These are phyloP conservation scores for Wickerhamomyces chambardii DNA, from an alignment of 805 yeast genomes.

Conservation along the genomic window DNA sequence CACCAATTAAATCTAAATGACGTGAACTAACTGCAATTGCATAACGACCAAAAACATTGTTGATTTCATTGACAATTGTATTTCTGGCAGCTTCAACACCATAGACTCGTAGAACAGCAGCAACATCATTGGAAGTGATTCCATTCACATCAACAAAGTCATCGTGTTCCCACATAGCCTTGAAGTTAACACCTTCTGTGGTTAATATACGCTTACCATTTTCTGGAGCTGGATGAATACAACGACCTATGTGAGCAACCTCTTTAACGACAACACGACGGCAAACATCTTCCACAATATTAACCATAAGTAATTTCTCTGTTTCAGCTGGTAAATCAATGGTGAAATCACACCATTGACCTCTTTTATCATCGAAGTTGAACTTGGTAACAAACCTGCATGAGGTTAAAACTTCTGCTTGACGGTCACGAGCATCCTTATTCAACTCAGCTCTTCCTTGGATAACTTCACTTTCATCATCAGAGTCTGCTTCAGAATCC, in stretches of 20 bases:
- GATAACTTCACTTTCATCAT: conserved; percentile 18
- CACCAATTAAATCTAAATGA: conserved; percentile 95
- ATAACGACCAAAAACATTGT: conserved; percentile 91
- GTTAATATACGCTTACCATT: conserved; percentile 69
- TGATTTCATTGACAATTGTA: conserved; percentile 92
- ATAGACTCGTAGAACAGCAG: conserved; percentile 81
- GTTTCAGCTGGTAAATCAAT: conserved; percentile 77
- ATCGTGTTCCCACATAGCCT: conserved; percentile 97
- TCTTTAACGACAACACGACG: conserved; percentile 88
- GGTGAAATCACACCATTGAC: conserved; percentile 90
- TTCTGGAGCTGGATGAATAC: conserved; percentile 72
- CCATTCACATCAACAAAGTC: conserved; percentile 86
- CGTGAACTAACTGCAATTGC: conserved; percentile 90
- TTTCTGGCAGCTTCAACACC: conserved; percentile 99
- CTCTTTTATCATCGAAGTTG: conserved; percentile 82
- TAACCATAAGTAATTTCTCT: conserved; percentile 94
- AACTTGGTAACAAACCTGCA: conserved; percentile 71
- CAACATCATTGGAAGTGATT: conserved; percentile 86
- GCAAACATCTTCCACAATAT: conserved; percentile 88
- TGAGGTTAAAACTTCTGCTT: conserved; percentile 66
- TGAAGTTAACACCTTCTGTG: conserved; percentile 97
- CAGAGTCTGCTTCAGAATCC: conserved; percentile 31
- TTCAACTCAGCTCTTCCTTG: conserved; percentile 29
- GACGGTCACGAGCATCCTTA: conserved; percentile 72
- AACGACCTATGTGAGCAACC: conserved; percentile 84